Evolutionary conservation across 495 filamentous ascomycete species (phyloP).

Genomic region (Penicillium diatomitis): DNA sequence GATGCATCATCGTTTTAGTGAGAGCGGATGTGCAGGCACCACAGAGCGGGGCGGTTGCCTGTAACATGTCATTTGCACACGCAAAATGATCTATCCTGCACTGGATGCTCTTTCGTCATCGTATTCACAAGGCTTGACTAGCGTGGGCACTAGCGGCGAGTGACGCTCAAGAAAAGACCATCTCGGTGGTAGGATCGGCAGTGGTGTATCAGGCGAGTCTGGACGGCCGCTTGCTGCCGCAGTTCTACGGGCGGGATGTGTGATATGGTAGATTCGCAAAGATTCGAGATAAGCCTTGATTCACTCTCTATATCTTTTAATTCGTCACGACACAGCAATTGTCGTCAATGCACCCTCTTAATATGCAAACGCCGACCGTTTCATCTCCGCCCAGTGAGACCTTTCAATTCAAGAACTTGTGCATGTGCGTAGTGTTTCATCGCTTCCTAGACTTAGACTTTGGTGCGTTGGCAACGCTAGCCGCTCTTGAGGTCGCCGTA

Average conservation of each 20-base stretch:
- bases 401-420: constrained; percentile 4
- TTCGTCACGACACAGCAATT: constrained; percentile 12
- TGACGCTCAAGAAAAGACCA: constrained; percentile 10
- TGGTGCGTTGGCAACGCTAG: constrained; percentile 42
- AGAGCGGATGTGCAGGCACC: neutral
- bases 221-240: constrained; percentile 1
- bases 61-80: no score
- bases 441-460: constrained; percentile 44
- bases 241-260: neutral
- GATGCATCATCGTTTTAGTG: constrained; percentile 4
- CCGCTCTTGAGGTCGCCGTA: constrained; percentile 45
- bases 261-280: neutral
- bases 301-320: constrained; percentile 17
- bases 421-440: constrained; percentile 14
- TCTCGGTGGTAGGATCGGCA: constrained; percentile 10
- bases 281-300: constrained; percentile 12
- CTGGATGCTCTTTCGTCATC: constrained; percentile 11
- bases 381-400: constrained; percentile 2
- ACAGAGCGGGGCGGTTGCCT: constrained; percentile 4
- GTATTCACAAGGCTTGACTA: constrained; percentile 5
- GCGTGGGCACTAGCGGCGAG: constrained; percentile 2
- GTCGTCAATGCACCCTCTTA: constrained; percentile 18
- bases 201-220: constrained; percentile 5
- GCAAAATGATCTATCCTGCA: neutral
- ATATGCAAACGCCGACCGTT: constrained; percentile 1